Base-by-base conservation (phyloP, 1,139 yeast genomes). In the Candida pseudocylindracea region DNA sequence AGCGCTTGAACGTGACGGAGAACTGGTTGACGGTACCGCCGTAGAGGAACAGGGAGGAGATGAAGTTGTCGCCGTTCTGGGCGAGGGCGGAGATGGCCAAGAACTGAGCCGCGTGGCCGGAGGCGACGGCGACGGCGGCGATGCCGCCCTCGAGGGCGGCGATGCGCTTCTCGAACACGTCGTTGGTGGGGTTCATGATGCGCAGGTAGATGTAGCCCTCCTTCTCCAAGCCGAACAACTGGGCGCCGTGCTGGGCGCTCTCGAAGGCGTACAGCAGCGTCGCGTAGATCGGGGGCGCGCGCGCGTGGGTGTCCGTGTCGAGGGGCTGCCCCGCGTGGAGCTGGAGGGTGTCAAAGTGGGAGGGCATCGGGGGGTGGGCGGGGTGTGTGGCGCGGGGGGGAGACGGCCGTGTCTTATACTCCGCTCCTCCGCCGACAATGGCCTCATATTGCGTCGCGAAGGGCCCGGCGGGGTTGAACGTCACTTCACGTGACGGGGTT, bases 1-100 rank as follows among this genome's bases (percentile, higher is more conserved):
- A 60, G 50, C 92, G 69, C 55, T 78, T 76, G 61, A 85, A 78
- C 15, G 91, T 75, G 42, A 80, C 92, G 55, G 81, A 83, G 61
- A 88, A 79, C 53, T 85, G 94, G 54, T 85, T 85, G 58, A 75
- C 83, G 39, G 95, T 83, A 46, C 98, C 98, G 41, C 98, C 98
- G 51, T 88, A 88, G 42, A 88, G 63, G 60, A 53, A 80, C n/a
- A 93, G 68, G 28, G 94, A 73, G 29, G 93, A 70, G 36, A 88
- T 67, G 43, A 88, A 67, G 56, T 88, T 88, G 51, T 81, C 93
- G 42, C 96, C 96, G 34, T 68, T 53, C 44, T 76, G 83, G 30
- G 94, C 93, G 44, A 83, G 64, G 37, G 83, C 83, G 30, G 80
- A 63, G 48, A 83, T 61, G 28, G 95, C 93, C 38, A 79, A 51